A percentile compares a stretch with the other conserved stretches of the same genome.
Evolutionary conservation across 2,329 filamentous ascomycete genomes (phyloP).

Genomic region (Tolypocladium guangdongense): DNA sequence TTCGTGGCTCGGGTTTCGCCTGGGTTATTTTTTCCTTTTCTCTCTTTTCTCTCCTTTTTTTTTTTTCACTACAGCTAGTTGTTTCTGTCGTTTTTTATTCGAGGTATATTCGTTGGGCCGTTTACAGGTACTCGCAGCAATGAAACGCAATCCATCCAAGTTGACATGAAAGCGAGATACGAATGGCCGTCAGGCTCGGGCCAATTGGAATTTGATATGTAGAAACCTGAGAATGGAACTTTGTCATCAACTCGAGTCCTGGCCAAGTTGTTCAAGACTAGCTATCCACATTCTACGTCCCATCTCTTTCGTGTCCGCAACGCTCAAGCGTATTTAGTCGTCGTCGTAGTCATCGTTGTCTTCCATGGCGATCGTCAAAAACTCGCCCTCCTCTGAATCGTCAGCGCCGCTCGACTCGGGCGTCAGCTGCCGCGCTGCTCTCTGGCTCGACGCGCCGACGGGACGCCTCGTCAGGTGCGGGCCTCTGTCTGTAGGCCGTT

Average conservation of each 20-base stretch:
- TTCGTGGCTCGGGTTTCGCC: conserved; percentile 1
- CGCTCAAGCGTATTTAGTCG: conserved; percentile 5
- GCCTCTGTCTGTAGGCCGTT: not conserved
- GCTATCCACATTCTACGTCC: not conserved
- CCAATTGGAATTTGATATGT: conserved; percentile 2
- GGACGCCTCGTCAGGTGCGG: not conserved
- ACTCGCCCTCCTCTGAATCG: conserved; percentile 20
- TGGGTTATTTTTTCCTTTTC: conserved; percentile 1
- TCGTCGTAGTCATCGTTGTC: conserved; percentile 19
- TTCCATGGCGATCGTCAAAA: conserved; percentile 2
- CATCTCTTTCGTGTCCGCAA: not conserved
- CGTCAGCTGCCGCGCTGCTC: conserved; percentile 11
- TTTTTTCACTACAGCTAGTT: not conserved
- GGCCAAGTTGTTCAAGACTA: not conserved
- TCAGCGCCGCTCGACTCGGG: conserved; percentile 16
- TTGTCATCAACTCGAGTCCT: not conserved
- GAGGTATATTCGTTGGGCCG: not conserved
- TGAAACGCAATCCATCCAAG: not conserved
- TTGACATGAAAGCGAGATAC: not conserved
- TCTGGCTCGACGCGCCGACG: not conserved
- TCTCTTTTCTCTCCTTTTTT: conserved; percentile 3
- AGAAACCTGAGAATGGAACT: conserved; percentile 3
- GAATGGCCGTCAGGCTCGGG: not conserved
- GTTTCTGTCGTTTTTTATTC: not conserved
- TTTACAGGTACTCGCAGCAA: not conserved